phyloP scores from a whole-genome alignment of 164 flowering plant genomes.

The Brasenia schreberi region DNA sequence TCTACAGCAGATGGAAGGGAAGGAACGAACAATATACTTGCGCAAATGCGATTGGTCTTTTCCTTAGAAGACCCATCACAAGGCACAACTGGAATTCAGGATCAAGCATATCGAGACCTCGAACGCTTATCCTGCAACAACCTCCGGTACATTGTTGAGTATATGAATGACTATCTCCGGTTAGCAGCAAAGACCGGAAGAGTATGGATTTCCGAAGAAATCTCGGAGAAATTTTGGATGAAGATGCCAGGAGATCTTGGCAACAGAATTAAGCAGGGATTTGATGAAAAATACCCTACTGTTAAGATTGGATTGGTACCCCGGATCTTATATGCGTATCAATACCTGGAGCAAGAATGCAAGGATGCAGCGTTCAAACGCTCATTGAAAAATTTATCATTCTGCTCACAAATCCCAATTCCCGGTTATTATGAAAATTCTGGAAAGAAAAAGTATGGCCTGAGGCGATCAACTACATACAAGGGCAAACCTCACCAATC shows the following conservation, averaged over 20 bases:
- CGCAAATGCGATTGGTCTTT: background rate
- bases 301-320: background rate
- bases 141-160: background rate
- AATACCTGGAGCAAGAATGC: conserved; percentile 1
- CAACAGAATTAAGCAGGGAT: background rate
- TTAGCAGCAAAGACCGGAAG: conserved; percentile 5
- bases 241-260: background rate
- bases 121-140: background rate
- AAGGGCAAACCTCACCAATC: background rate
- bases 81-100: background rate
- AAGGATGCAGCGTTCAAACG: conserved; percentile 2
- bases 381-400: background rate
- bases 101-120: background rate
- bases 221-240: background rate
- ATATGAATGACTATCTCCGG: background rate
- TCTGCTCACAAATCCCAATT: conserved; percentile 1
- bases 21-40: background rate
- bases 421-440: conserved; percentile 1
- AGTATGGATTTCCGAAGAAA: background rate
- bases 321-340: background rate
- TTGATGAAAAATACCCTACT: background rate
- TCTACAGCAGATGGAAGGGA: background rate
- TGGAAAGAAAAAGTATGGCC: background rate
- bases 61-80: background rate
- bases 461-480: background rate